phyloP scores from a whole-genome alignment of 345 rosid genomes.

The Citrus reticulata region DNA sequence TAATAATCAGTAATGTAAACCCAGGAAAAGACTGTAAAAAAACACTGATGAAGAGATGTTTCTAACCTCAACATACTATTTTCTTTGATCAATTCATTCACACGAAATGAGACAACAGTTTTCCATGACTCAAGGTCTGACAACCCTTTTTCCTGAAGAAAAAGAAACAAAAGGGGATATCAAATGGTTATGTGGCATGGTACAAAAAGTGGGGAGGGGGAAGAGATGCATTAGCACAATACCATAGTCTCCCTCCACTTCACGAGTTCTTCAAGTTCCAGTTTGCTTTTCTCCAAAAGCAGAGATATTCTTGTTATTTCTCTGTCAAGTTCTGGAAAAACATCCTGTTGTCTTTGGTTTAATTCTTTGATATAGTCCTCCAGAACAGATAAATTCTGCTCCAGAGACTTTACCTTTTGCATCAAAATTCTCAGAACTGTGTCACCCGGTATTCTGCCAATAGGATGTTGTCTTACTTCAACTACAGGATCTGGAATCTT shows the following conservation, averaged over 20 bases:
- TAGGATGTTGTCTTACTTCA: slow-evolving; percentile 63
- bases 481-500: slow-evolving; percentile 48
- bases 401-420: slow-evolving; percentile 83
- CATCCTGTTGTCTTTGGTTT: slow-evolving; percentile 50
- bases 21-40: not conserved
- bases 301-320: slow-evolving; percentile 48
- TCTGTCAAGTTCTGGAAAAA: slow-evolving; percentile 51
- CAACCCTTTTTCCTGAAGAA: slow-evolving; percentile 52
- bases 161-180: not conserved
- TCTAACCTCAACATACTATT: slow-evolving; percentile 69
- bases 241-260: slow-evolving; percentile 71
- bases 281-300: slow-evolving; percentile 51
- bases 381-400: slow-evolving; percentile 61
- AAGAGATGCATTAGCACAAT: slow-evolving; percentile 5
- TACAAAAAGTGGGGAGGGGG: not conserved
- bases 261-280: slow-evolving; percentile 49
- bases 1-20: not conserved
- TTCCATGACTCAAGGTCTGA: slow-evolving; percentile 61
- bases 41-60: slow-evolving; percentile 7
- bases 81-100: slow-evolving; percentile 61
- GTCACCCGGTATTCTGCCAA: slow-evolving; percentile 57
- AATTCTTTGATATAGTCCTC: slow-evolving; percentile 72
- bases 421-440: slow-evolving; percentile 80
- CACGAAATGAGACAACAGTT: slow-evolving; percentile 42
- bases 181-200: not conserved